phyloP scores from a whole-genome alignment of 1,284 basidiomycete species.

The Polyporus tsugae region DNA sequence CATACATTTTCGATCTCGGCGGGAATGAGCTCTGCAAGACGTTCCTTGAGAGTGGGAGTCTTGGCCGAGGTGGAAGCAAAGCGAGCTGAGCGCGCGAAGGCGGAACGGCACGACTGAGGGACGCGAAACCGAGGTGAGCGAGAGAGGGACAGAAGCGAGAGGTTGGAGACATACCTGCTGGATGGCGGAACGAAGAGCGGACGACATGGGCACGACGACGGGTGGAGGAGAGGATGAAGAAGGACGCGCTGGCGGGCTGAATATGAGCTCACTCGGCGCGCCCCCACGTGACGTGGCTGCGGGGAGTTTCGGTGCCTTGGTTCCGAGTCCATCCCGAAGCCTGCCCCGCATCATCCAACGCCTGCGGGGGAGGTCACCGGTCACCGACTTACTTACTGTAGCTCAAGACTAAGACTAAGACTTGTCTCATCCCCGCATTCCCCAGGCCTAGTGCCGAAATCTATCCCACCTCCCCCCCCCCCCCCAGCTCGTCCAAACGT shows the following conservation, averaged over 20 bases:
- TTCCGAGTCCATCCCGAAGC: slow-evolving; percentile 24
- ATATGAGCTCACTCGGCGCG: slow-evolving; percentile 35
- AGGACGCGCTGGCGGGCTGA: slow-evolving; percentile 26
- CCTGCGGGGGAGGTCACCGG: background rate
- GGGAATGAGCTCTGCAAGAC: slow-evolving; percentile 91
- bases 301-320: slow-evolving; percentile 23
- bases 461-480: no score
- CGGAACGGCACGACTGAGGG: slow-evolving; percentile 48
- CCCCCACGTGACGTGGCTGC: slow-evolving; percentile 32
- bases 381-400: no score
- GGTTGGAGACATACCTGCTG: slow-evolving; percentile 51
- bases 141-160: slow-evolving; percentile 1
- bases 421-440: background rate
- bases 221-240: slow-evolving; percentile 23
- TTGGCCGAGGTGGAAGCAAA: slow-evolving; percentile 75
- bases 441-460: no score
- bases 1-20: slow-evolving; percentile 89
- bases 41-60: slow-evolving; percentile 86
- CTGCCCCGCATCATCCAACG: background rate
- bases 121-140: slow-evolving; percentile 9
- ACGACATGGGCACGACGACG: slow-evolving; percentile 41
- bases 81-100: slow-evolving; percentile 59
- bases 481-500: background rate
- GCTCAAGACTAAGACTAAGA: no score
- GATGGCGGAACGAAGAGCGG: slow-evolving; percentile 52